Evolutionary conservation across 345 rosid species (phyloP), one percentile per base, ranked within the genome.

Genomic region (Cardiospermum halicacabum): DNA sequence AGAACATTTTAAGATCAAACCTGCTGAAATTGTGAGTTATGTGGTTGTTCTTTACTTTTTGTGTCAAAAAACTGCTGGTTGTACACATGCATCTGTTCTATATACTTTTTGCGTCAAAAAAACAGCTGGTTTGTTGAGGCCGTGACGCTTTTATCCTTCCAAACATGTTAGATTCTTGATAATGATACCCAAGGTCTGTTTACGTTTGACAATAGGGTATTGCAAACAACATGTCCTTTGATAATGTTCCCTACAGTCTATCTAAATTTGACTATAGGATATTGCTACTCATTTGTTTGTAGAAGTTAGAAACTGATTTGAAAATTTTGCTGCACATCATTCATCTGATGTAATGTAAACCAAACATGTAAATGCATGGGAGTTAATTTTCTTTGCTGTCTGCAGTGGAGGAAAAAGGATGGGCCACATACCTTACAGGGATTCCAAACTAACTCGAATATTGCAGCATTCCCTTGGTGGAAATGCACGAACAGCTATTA

Each of bases 381-480:
- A 47, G 47, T 45, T 45, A n/a, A 30, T 53, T 65, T 34, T 42
- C 63, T 3, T 9, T 34, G 64, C 58, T 77, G 76, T 72, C 51
- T 77, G 80, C 87, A 93, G 98, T 75, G 82, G 82, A 64, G 97
- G 89, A 68, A 82, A 77, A 74, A 81, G 74, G 69, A 81, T 75
- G 49, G 72, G 77, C 40, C 98, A 93, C 53, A 73, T 93, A 67
- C 97, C 98, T 40, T 93, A 93, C 51, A 86, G 98, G 78, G 96
- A 93, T 80, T 93, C 98, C 27, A 93, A 93, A 78, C 97, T 93
- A 57, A 93, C 98, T 37, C 76, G 98, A 58, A 90, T 93, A 74
- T 77, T 93, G 84, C 98, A 93, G 81, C 84, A 81, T 73, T 89
- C 98, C 45, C 89, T 93, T n/a, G 98, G 98, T 18, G 98, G 98